Conservation (phyloP, 1,139 yeast genomes). For the Candida glucosophila region DNA sequence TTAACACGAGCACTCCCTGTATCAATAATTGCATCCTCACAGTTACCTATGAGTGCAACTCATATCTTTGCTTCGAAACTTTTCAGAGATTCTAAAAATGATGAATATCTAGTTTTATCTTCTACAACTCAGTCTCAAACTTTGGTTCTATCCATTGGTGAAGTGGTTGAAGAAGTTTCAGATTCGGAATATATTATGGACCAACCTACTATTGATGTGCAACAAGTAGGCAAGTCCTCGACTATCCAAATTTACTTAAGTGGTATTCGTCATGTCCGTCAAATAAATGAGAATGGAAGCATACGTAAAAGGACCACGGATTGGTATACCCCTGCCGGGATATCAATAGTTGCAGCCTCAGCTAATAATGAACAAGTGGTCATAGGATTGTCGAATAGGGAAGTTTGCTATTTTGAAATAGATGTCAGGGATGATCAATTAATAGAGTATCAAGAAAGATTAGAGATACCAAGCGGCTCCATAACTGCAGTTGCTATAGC, state of each 20-base stretch:
- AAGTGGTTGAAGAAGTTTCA: constrained; percentile 66
- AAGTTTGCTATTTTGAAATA: constrained; percentile 75
- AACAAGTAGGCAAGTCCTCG: constrained; percentile 57
- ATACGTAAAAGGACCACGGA: constrained; percentile 33
- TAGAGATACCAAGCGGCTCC: constrained; percentile 42
- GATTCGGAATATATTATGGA: constrained; percentile 52
- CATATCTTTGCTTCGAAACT: constrained; percentile 54
- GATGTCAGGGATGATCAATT: constrained; percentile 54
- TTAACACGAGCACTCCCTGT: constrained; percentile 54
- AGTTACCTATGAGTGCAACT: constrained; percentile 56
- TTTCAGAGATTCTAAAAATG: constrained; percentile 35
- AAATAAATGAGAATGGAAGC: constrained; percentile 9
- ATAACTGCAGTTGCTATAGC: constrained; percentile 53
- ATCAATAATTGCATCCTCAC: constrained; percentile 61
- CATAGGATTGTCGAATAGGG: constrained; percentile 64
- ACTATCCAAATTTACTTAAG: constrained; percentile 65
- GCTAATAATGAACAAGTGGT: constrained; percentile 62
- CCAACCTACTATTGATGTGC: constrained; percentile 60
- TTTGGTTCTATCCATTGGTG: constrained; percentile 68
- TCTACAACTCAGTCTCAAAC: constrained; percentile 53
- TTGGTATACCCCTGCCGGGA: constrained; percentile 85
- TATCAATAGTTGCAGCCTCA: constrained; percentile 50
- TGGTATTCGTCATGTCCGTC: constrained; percentile 62
- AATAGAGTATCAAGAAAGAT: constrained; percentile 59
- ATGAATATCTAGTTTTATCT: constrained; percentile 60